Base-by-base conservation (phyloP, 371 early-diverging fungal genomes). In the Enteropsectra breve region DNA sequence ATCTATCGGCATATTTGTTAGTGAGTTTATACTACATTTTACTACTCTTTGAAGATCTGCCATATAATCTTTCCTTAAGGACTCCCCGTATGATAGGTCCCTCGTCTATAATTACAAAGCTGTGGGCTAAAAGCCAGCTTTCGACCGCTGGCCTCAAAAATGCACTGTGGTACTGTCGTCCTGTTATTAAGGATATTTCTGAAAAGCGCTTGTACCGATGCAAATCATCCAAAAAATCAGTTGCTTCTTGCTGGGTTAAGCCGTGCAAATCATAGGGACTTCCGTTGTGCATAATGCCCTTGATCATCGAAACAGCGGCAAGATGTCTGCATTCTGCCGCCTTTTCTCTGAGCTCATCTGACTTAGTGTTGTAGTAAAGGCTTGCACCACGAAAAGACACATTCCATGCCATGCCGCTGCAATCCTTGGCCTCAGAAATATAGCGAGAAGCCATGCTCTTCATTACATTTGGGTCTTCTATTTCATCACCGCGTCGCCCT, bases 221-320 rank as follows among this genome's bases (percentile, higher is more conserved):
- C 28, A 66, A 21, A 59, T 66, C 66, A 23, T 66, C 66, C 32
- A 66, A 6, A 37, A 66, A 66, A 3, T 11, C 11, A 3, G 40
- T 2, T 1, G 59, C 58, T 40, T 66, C 66, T 24, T 66, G 40
- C 6, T 11, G 24, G 36, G 34, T 43, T 3, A 66, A 29, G 5
- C 57, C 47, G 50, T 66, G 66, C 21, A 66, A 24, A 40, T 66
- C 66, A 5, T 57, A 15, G 6, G 55, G 2, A 4, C 54, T 37
- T 8, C 46, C 5, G 26, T 24, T 30, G 23, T 61, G 24, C 24
- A 66, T 1, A 34, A 26, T 6, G 3, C 6, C 5, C 8, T 30
- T 26, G 40, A 66, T 66, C 2, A 66, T 2, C 4, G 26, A 8
- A 5, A 66, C 45, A 38, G 66, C 66, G 3, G 66, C 66, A 5